Evolutionary conservation across 306 rosid species (phyloP), one percentile per base, ranked within the genome.

Genomic region (Canavalia ensiformis): DNA sequence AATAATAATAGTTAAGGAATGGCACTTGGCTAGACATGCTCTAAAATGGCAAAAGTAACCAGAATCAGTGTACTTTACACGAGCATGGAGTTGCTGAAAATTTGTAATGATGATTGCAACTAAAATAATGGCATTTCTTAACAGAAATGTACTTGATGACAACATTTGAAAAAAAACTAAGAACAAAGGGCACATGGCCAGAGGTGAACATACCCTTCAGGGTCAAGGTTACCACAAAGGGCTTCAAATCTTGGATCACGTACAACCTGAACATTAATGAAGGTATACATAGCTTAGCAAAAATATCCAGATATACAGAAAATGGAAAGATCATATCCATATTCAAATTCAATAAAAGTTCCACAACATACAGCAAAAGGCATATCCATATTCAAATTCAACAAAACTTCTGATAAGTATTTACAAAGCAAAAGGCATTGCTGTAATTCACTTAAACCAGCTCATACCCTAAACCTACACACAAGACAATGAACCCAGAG

Each of bases 161-260:
- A 42, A 42, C 41, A 77, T 25, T 25, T 7, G 6, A 65, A 25
- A 11, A 1, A 31, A 52, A 68, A 7, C 1, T 18, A 6, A 34
- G 25, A 37, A 68, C 31, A 39, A 39, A 29, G 28, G 66, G 28
- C 41, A 47, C 31, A 30, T 39, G 47, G 46, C 39, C 6, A 80
- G 8, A 74, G 58, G 30, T 18, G 49, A 59, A 63, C 97, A 42
- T 83, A 93, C 97, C 94, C 94, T 1, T 93, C 90, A n/a, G 56
- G 10, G 71, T 93, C 90, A 25, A 87, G 82, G 7, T 29, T 75
- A 29, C 97, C 98, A 76, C 91, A 83, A 37, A 93, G 85, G 79
- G 99, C 87, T 82, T 95, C 99, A 70, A 91, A 95, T 33, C 94
- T 89, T 6, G 96, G 99, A 83, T 95, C 96, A 0, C 94, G 89